phyloP scores from a whole-genome alignment of 176 grass and related monocot genomes.

The Zea luxurians region DNA sequence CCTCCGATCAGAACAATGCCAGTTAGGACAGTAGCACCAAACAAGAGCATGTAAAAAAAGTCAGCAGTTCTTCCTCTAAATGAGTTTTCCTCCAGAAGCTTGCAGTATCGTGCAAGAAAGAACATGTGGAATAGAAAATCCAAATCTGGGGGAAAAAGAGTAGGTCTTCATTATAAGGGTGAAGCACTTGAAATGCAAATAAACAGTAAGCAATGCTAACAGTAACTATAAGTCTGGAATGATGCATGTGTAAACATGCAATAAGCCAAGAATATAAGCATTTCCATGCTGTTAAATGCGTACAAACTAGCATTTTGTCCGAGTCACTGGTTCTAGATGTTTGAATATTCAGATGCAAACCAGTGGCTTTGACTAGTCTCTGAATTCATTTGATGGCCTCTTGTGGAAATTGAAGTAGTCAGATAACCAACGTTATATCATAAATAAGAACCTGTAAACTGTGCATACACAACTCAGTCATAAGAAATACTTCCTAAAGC shows the following conservation, averaged over 20 bases:
- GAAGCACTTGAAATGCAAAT: constrained; percentile 12
- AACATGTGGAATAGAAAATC: constrained; percentile 99
- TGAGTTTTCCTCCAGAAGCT: constrained; percentile 96
- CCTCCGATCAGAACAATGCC: constrained; percentile 87
- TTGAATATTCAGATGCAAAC: constrained; percentile 6
- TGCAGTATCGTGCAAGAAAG: constrained; percentile 96
- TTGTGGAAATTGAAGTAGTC: neutral
- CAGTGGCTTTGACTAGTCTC: neutral
- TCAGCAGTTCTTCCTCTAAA: constrained; percentile 98
- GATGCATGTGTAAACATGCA: neutral
- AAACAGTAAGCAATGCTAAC: neutral
- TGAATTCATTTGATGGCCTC: neutral
- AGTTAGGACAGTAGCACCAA: constrained; percentile 90
- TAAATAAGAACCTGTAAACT: neutral
- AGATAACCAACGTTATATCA: neutral
- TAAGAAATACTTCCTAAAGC: neutral
- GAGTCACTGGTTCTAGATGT: neutral
- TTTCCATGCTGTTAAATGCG: constrained; percentile 13
- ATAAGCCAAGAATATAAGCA: constrained; percentile 6
- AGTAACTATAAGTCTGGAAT: neutral
- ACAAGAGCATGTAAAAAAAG: constrained; percentile 98
- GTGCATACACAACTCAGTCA: neutral
- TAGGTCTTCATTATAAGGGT: constrained; percentile 20
- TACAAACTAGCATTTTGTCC: constrained; percentile 4
- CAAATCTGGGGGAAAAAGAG: constrained; percentile 63